A percentile compares a stretch with the other conserved stretches of the same genome.
Conservation (phyloP, 2,329 filamentous ascomycete species). For the Xylariaceae sp. region DNA sequence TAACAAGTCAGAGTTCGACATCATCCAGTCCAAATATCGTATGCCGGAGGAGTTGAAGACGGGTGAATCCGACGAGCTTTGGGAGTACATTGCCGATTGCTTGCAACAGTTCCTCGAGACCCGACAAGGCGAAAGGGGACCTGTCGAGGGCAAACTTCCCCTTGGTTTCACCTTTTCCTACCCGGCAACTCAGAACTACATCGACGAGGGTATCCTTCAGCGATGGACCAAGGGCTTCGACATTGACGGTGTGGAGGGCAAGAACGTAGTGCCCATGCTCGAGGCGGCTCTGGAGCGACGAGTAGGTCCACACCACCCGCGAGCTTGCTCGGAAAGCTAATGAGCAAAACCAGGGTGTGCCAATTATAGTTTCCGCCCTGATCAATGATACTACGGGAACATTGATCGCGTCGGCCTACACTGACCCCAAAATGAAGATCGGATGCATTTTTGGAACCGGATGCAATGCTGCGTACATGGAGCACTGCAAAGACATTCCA, state of each 20-base stretch:
- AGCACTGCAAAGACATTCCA: conserved; percentile 81
- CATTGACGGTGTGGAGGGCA: conserved; percentile 82
- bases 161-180: conserved; percentile 97
- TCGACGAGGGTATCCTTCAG: conserved; percentile 87
- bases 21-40: conserved; percentile 92
- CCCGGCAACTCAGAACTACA: conserved; percentile 86
- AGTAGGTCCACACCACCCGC: conserved; percentile 38
- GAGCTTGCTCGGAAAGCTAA: conserved; percentile 14
- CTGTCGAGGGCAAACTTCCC: conserved; percentile 57
- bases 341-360: conserved; percentile 58
- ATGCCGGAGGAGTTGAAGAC: conserved; percentile 92
- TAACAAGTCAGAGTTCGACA: conserved; percentile 83
- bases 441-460: conserved; percentile 98
- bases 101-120: conserved; percentile 84
- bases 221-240: conserved; percentile 98
- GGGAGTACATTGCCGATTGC: conserved; percentile 93
- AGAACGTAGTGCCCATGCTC: conserved; percentile 86
- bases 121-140: conserved; percentile 64
- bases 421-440: conserved; percentile 86
- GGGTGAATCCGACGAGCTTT: conserved; percentile 76
- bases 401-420: conserved; percentile 92
- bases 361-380: conserved; percentile 85
- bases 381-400: conserved; percentile 99
- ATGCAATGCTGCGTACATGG: conserved; percentile 98
- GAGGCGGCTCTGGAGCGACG: conserved; percentile 68